Percentiles rank a stretch among this genome's conserved stretches.
Evolutionary conservation across 768 basidiomycete species (phyloP).

Genomic region (Termitomyces sp.): DNA sequence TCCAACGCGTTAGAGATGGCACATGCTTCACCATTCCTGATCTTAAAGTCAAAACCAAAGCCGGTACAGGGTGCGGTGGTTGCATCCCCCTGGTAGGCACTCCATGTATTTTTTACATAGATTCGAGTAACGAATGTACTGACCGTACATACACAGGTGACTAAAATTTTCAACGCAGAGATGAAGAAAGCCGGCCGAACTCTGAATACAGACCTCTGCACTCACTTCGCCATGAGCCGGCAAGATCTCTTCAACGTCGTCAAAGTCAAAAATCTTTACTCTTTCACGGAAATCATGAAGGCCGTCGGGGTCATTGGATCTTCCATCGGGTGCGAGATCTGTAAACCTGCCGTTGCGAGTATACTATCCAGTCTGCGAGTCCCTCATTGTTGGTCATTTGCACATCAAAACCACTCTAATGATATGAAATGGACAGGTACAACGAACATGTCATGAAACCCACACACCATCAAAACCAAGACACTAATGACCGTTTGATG

Average conservation of each 20-base stretch:
- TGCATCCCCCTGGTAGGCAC: conserved; percentile 50
- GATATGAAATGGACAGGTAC: conserved; percentile 22
- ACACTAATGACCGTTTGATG: conserved; percentile 66
- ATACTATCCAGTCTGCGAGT: conserved; percentile 34
- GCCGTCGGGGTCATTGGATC: conserved; percentile 39
- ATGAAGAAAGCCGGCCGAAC: conserved; percentile 62
- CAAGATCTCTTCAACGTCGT: conserved; percentile 63
- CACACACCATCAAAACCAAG: conserved; percentile 61
- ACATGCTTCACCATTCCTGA: conserved; percentile 37
- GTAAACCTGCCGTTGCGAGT: conserved; percentile 63
- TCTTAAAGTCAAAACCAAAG: conserved; percentile 64
- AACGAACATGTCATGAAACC: conserved; percentile 64
- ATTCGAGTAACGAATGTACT: background rate
- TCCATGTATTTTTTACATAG: too few relatives aligned
- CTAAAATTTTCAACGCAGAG: conserved; percentile 42
- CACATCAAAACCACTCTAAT: background rate
- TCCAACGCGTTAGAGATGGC: conserved; percentile 44
- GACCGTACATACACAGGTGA: conserved; percentile 4
- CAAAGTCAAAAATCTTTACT: conserved; percentile 54
- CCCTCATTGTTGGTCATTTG: background rate
- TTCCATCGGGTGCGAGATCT: conserved; percentile 65
- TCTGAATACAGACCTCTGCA: conserved; percentile 55
- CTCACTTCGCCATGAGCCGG: conserved; percentile 59
- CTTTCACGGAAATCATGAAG: conserved; percentile 49
- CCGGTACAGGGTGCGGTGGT: conserved; percentile 69